Evolutionary conservation across 2,329 filamentous ascomycete species (phyloP), one percentile per base, ranked within the genome.

Genomic region (Colletotrichum sp.): DNA sequence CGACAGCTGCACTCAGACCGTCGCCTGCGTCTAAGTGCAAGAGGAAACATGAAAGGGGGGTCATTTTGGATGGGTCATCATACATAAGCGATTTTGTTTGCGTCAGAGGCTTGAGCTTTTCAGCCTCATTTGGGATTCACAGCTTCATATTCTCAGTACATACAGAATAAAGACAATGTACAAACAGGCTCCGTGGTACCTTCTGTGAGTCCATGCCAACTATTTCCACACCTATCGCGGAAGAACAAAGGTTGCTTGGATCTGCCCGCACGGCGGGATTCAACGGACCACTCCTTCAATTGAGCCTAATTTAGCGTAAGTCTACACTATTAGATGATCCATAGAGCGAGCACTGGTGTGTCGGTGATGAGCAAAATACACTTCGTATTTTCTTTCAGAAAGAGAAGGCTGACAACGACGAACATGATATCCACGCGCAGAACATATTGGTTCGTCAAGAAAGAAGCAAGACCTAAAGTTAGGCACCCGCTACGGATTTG

Each of bases 1-100:
- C 18, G 39, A 70, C 32, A 60, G 18, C 66, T 70, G 71, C 66
- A 34, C n/a, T 3, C 71, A 74, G 60, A 74, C 71, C 13, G 21
- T 73, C 16, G 71, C n/a, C 10, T 73, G 71, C 30, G 71, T 68
- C 16, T 71, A 39, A 55, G 44, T 13, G n/a, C 44, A 1, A 52
- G 44, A 0, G n/a, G n/a, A 13, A 52, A 52, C 1, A 21, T 21
- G 0, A 13, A 7, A 52, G 44, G n/a, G 44, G n/a, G 44, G n/a
- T 52, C 44, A 2, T 3, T 52, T 52, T 52, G 44, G 3, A 52
- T 21, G 44, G n/a, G n/a, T 52, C 44, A 52, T 52, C 44, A 52
- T 24, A 21, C n/a, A 52, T 2, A 7, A 21, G n/a, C 44, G 44
- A 21, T 52, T 52, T 2, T 13, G 6, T 21, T 21, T 52, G 44